Evolutionary conservation across 176 grass and related monocot genomes (phyloP).

Genomic region (Aegilops sharonensis): DNA sequence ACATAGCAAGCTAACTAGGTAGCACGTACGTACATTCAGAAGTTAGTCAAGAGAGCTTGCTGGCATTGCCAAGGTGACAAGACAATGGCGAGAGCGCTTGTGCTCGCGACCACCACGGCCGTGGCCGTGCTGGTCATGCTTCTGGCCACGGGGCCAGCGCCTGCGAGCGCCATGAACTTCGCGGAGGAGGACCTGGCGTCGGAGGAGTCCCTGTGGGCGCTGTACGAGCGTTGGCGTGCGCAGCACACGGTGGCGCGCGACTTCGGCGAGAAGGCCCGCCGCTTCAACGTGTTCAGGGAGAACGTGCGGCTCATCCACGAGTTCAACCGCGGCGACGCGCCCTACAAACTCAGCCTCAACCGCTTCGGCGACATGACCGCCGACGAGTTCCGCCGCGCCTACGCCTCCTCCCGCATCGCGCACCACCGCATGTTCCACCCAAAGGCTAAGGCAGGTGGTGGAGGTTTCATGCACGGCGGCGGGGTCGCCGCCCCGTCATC

Average conservation of each 20-base stretch:
- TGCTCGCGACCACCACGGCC: neutral
- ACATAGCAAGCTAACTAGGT: no score
- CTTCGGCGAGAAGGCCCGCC: constrained; percentile 48
- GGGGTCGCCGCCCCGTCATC: neutral
- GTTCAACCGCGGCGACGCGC: constrained; percentile 61
- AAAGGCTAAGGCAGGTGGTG: no score
- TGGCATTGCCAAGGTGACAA: neutral
- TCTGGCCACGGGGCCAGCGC: no score
- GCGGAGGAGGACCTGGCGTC: constrained; percentile 48
- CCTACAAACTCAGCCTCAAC: constrained; percentile 86
- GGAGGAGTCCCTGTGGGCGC: constrained; percentile 57
- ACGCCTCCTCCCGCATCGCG: no score
- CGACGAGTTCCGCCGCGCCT: constrained; percentile 41
- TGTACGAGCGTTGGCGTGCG: constrained; percentile 69
- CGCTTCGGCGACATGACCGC: constrained; percentile 78
- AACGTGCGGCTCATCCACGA: constrained; percentile 74
- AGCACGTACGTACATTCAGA: no score
- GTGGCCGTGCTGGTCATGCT: constrained; percentile 1
- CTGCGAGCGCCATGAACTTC: no score
- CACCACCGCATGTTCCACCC: no score
- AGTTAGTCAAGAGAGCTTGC: no score
- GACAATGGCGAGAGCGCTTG: neutral
- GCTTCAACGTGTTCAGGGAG: constrained; percentile 82
- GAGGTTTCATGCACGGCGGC: no score
- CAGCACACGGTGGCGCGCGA: constrained; percentile 56